Conservation (phyloP, 495 filamentous ascomycete genomes). For the Daldinia decipiens region DNA sequence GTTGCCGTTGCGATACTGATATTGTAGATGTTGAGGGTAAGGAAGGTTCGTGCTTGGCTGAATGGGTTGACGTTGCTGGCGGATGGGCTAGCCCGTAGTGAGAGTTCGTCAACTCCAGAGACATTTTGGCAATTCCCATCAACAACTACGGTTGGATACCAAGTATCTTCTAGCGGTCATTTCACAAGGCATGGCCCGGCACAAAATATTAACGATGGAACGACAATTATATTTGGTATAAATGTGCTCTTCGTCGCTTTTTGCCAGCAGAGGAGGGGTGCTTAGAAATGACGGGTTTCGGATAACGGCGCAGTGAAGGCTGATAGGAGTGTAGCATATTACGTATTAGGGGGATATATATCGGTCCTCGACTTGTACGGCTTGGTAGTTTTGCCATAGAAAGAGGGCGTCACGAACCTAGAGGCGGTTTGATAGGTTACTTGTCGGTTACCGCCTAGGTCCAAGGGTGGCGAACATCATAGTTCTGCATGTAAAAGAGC, state of each 20-base stretch:
- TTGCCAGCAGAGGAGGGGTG: constrained; percentile 10
- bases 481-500: constrained; percentile 45
- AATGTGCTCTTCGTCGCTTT: constrained; percentile 27
- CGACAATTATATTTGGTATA: constrained; percentile 40
- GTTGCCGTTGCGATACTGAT: constrained; percentile 98
- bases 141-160: constrained; percentile 36
- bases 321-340: constrained; percentile 28
- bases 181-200: constrained; percentile 11
- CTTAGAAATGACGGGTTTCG: constrained; percentile 27
- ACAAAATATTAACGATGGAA: constrained; percentile 37
- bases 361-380: constrained; percentile 15
- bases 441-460: constrained; percentile 28
- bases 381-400: constrained; percentile 35
- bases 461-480: constrained; percentile 25
- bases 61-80: constrained; percentile 98
- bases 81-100: constrained; percentile 78
- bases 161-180: constrained; percentile 23
- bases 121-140: constrained; percentile 10
- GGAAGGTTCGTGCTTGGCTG: constrained; percentile 89
- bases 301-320: constrained; percentile 21
- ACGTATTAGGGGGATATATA: constrained; percentile 23
- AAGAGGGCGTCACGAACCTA: constrained; percentile 33
- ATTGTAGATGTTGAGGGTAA: constrained; percentile 98
- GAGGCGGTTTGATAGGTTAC: constrained; percentile 33
- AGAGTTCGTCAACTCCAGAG: constrained; percentile 7